Evolutionary conservation across 495 filamentous ascomycete genomes (phyloP).

Genomic region (Lasiosphaeria miniovina): DNA sequence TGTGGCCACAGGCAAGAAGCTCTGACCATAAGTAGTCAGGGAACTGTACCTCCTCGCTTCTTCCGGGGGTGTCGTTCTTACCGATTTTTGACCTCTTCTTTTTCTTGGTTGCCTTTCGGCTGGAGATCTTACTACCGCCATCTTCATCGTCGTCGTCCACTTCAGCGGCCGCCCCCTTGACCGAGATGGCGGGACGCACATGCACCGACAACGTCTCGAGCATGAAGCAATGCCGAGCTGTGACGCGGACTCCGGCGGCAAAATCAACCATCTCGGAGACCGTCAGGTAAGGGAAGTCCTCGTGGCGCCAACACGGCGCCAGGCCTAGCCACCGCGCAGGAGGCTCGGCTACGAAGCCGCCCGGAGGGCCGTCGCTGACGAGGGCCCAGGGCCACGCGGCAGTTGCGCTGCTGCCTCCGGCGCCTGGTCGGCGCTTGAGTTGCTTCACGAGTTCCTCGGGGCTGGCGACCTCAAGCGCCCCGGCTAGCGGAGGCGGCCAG

Average conservation of each 20-base stretch:
- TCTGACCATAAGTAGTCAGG: conserved; percentile 47
- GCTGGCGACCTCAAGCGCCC: not conserved
- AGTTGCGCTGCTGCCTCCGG: not conserved
- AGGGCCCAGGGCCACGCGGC: not conserved
- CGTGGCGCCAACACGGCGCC: conserved; percentile 55
- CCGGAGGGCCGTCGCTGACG: not conserved
- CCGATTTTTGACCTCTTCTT: conserved; percentile 3
- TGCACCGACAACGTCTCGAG: conserved; percentile 36
- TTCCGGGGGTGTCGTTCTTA: not conserved
- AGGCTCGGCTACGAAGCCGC: not conserved
- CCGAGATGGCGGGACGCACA: conserved; percentile 22
- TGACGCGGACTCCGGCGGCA: conserved; percentile 53
- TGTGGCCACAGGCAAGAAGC: conserved; percentile 52
- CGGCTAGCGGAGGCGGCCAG: not conserved
- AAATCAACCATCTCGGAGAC: conserved; percentile 53
- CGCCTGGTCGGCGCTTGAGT: not conserved
- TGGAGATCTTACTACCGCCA: not conserved
- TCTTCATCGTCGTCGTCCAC: conserved; percentile 3
- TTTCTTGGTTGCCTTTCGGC: not conserved
- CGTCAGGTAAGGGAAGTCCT: conserved; percentile 54
- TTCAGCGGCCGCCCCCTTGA: conserved; percentile 10
- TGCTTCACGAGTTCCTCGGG: not conserved
- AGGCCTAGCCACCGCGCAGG: conserved; percentile 16
- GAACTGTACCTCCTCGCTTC: conserved; percentile 36
- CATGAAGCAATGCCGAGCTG: conserved; percentile 52